A percentile compares a stretch with the other conserved stretches of the same genome.
Evolutionary conservation across 176 grass and related monocot genomes (phyloP).

Genomic region (Themeda triandra): DNA sequence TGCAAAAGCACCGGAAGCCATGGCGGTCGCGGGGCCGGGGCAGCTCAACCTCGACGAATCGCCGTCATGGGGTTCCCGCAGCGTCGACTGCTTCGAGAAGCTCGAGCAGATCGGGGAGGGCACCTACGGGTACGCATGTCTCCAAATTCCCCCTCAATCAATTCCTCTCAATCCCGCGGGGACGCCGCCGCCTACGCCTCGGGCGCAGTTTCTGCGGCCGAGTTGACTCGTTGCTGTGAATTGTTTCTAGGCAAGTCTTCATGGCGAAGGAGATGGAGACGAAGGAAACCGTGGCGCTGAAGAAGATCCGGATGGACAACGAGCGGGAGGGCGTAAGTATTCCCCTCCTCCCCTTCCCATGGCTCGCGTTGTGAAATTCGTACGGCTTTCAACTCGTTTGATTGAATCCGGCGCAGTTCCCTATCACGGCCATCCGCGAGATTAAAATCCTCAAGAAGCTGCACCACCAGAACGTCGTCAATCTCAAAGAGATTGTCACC

Average conservation of each 20-base stretch:
- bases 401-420: slow-evolving; percentile 52
- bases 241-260: slow-evolving; percentile 61
- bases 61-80: slow-evolving; percentile 58
- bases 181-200: not conserved
- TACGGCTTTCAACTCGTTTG: not conserved
- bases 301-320: slow-evolving; percentile 97
- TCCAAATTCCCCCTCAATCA: not conserved
- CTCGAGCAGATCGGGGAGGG: slow-evolving; percentile 30
- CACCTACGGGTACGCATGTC: slow-evolving; percentile 26
- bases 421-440: slow-evolving; percentile 87
- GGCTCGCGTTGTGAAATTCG: not conserved
- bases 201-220: not conserved
- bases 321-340: slow-evolving; percentile 65
- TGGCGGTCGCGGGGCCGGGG: slow-evolving; percentile 59
- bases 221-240: not conserved
- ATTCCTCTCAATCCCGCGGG: not conserved
- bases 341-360: not conserved
- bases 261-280: slow-evolving; percentile 86
- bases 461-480: slow-evolving; percentile 78
- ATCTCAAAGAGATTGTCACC: slow-evolving; percentile 93
- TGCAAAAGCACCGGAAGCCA: slow-evolving; percentile 12
- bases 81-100: slow-evolving; percentile 29
- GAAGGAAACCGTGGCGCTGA: slow-evolving; percentile 82
- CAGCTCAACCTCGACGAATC: slow-evolving; percentile 66
- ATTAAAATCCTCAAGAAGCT: slow-evolving; percentile 97